These are phyloP conservation scores for Ophiorrhiza pumila DNA, from an alignment of 257 asterid genomes.

Conservation along the genomic window DNA sequence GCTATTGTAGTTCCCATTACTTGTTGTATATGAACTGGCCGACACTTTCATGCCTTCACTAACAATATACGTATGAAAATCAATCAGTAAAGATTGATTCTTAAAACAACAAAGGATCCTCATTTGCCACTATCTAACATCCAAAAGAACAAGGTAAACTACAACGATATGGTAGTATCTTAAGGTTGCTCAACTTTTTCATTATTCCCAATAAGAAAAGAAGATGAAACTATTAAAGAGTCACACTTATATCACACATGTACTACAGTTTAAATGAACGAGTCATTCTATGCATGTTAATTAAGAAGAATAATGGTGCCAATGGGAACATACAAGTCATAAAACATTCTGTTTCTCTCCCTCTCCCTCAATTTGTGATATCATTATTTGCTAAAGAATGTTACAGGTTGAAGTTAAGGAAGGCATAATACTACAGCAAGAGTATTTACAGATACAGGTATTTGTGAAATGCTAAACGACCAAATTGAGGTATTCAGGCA, in stretches of 20 bases:
- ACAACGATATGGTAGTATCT: not conserved
- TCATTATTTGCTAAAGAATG: not conserved
- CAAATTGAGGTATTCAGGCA: constrained; percentile 1
- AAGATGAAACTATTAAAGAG: not conserved
- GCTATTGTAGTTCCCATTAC: not conserved
- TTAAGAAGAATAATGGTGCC: not conserved
- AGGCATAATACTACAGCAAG: not conserved
- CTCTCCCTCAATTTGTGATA: not conserved
- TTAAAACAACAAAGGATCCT: too few species aligned
- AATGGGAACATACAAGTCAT: not conserved
- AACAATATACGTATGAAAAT: not conserved
- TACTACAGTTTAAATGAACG: not conserved
- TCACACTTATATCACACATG: not conserved
- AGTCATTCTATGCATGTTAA: not conserved
- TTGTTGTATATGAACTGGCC: not conserved
- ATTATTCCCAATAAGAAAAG: not conserved
- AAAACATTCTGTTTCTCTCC: not conserved
- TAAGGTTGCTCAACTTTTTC: too few species aligned
- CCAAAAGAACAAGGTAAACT: not conserved
- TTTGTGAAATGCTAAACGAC: not conserved
- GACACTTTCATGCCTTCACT: not conserved
- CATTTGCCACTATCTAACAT: not conserved
- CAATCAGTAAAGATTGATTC: not conserved
- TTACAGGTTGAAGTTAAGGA: not conserved
- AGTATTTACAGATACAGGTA: not conserved